phyloP scores from a whole-genome alignment of 495 filamentous ascomycete species.

The Penicillium maclennaniae region DNA sequence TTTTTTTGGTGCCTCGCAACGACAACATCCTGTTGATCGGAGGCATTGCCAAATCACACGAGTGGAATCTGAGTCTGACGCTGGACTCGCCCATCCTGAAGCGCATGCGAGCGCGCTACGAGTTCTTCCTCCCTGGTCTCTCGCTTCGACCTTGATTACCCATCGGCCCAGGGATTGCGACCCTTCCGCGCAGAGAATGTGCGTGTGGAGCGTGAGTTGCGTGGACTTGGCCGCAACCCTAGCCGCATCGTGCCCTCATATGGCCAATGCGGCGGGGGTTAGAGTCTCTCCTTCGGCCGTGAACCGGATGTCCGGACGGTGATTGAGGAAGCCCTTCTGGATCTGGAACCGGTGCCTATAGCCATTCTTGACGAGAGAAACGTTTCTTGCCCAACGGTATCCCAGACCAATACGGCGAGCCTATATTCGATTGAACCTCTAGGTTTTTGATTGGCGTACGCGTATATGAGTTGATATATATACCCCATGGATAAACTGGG shows the following conservation, averaged over 20 bases:
- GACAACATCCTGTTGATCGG: constrained; percentile 48
- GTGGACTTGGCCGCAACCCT: constrained; percentile 13
- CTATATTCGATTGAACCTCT: no score
- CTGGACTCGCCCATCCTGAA: no score
- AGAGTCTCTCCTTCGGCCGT: constrained; percentile 41
- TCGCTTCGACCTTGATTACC: constrained; percentile 25
- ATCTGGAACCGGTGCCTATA: not conserved
- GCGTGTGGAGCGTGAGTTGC: constrained; percentile 43
- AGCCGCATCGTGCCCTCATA: constrained; percentile 47
- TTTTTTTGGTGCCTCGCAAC: constrained; percentile 50
- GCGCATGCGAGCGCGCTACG: no score
- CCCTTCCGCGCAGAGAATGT: constrained; percentile 40
- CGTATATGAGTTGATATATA: no score
- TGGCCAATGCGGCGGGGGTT: constrained; percentile 47
- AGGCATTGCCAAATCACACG: constrained; percentile 36
- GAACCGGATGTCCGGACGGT: not conserved
- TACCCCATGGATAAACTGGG: no score
- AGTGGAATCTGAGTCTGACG: constrained; percentile 27
- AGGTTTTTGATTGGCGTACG: no score
- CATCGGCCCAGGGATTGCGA: constrained; percentile 42
- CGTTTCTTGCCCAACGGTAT: no score
- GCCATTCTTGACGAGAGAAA: no score
- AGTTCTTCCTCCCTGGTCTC: no score
- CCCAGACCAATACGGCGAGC: no score
- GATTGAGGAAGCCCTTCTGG: not conserved